Evolutionary conservation across 495 filamentous ascomycete genomes (phyloP).

Genomic region (Apiosordaria backusii): DNA sequence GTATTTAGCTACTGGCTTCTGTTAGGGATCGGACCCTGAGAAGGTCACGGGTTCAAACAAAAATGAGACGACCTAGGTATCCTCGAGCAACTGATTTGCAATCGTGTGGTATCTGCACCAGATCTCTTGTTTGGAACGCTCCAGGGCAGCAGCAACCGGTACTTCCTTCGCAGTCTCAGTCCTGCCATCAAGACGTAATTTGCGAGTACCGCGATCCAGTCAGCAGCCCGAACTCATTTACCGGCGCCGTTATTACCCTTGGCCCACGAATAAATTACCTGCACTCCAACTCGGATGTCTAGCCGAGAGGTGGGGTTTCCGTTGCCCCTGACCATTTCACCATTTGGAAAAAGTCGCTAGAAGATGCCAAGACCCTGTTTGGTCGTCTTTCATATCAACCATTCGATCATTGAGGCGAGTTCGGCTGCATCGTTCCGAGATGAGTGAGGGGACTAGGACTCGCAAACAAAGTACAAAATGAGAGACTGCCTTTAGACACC

Average conservation of each 20-base stretch:
- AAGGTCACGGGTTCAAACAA: too few species aligned
- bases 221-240: background rate
- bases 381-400: constrained; percentile 4
- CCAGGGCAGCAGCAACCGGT: too few species aligned
- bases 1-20: too few species aligned
- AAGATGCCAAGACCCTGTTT: background rate
- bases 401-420: background rate
- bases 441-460: background rate
- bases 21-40: too few species aligned
- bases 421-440: background rate
- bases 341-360: constrained; percentile 15
- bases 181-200: too few species aligned
- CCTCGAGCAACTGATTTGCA: too few species aligned
- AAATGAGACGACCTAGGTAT: too few species aligned
- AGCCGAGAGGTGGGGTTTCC: constrained; percentile 10
- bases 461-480: background rate
- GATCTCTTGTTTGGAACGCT: too few species aligned
- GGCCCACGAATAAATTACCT: background rate
- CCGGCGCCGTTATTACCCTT: background rate
- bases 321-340: constrained; percentile 5
- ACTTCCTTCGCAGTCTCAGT: too few species aligned
- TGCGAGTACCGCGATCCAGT: background rate
- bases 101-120: too few species aligned
- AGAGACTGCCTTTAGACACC: background rate
- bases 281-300: constrained; percentile 10